Percentiles rank a stretch among this genome's conserved stretches.
These are phyloP conservation scores for Pouteria glomerata DNA, from an alignment of 148 eudicot species.

Conservation along the genomic window DNA sequence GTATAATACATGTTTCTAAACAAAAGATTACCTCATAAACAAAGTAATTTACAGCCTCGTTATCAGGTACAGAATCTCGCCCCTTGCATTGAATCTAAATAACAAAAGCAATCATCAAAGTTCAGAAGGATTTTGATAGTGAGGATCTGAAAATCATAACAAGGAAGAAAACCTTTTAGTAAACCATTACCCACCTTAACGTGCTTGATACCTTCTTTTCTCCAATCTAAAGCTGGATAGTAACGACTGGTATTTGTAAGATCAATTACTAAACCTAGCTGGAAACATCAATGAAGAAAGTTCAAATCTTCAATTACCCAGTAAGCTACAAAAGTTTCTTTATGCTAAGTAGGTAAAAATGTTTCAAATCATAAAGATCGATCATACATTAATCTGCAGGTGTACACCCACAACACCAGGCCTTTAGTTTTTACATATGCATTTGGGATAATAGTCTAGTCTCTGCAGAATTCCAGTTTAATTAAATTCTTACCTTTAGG, in stretches of 20 bases:
- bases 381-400: background rate
- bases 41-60: slow-evolving; percentile 85
- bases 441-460: background rate
- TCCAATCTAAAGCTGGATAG: slow-evolving; percentile 61
- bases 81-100: slow-evolving; percentile 88
- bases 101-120: background rate
- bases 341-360: background rate
- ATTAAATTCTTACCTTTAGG: background rate
- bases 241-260: slow-evolving; percentile 96
- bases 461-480: background rate
- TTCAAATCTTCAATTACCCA: slow-evolving; percentile 1
- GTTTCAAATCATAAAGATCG: background rate
- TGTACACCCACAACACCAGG: no score
- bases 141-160: background rate
- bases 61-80: slow-evolving; percentile 94
- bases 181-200: slow-evolving; percentile 55
- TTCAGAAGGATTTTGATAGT: background rate
- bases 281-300: slow-evolving; percentile 23
- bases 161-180: slow-evolving; percentile 4
- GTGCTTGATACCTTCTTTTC: slow-evolving; percentile 80
- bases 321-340: slow-evolving; percentile 3
- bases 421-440: background rate
- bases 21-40: slow-evolving; percentile 63
- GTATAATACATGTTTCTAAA: background rate
- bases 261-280: slow-evolving; percentile 98